A percentile compares a stretch with the other conserved stretches of the same genome.
Conservation (phyloP, 2,329 filamentous ascomycete genomes). For the Hirsutella thompsonii region DNA sequence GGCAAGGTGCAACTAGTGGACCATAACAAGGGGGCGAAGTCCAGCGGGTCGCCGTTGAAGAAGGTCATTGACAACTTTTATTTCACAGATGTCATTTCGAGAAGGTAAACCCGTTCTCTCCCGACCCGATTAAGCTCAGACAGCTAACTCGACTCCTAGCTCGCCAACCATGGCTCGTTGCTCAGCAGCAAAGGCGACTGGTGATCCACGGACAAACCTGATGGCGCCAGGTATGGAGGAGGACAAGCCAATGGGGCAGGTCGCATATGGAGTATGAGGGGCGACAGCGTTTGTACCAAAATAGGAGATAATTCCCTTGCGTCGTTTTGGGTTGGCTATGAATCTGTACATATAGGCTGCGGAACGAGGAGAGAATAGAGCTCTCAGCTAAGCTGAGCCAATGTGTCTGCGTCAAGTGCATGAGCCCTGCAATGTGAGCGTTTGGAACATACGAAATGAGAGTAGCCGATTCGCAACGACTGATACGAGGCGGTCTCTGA, state of each 20-base stretch:
- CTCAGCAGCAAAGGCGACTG: constrained; percentile 79
- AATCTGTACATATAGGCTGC: constrained; percentile 27
- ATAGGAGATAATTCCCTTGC: constrained; percentile 20
- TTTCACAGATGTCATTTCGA: constrained; percentile 92
- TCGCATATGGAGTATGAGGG: constrained; percentile 41
- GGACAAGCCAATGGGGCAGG: constrained; percentile 47
- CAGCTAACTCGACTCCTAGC: constrained; percentile 32
- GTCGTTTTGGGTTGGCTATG: constrained; percentile 13
- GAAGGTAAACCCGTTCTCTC: constrained; percentile 51
- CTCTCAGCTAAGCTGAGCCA: too few species aligned
- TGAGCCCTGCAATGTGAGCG: too few species aligned
- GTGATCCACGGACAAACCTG: constrained; percentile 66
- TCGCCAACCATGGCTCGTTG: constrained; percentile 98
- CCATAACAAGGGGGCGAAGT: constrained; percentile 79
- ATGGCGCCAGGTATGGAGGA: constrained; percentile 60
- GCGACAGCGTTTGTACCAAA: constrained; percentile 17
- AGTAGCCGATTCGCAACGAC: too few species aligned
- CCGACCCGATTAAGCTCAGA: constrained; percentile 1
- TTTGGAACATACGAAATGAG: too few species aligned
- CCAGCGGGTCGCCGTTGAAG: constrained; percentile 62
- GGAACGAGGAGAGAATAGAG: not conserved
- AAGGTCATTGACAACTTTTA: constrained; percentile 93
- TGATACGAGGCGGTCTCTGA: too few species aligned
- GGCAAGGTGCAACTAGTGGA: constrained; percentile 94
- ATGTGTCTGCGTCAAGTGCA: too few species aligned